Conservation (phyloP, 176 grass and related monocot genomes). For the Tuctoria greenei region DNA sequence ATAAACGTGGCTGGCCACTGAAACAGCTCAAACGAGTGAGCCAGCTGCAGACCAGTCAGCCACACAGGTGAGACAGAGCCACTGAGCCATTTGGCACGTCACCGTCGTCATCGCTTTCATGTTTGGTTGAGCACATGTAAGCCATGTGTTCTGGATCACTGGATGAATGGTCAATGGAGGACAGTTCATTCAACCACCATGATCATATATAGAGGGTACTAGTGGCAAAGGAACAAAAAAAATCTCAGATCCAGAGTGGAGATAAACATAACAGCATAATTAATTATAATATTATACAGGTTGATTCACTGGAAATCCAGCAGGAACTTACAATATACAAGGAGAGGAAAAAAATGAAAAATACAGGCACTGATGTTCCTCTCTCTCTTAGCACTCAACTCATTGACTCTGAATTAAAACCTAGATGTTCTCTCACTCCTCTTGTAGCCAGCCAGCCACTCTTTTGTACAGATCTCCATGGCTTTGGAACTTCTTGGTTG, state of each 20-base stretch:
- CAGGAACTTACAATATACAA: slow-evolving; percentile 51
- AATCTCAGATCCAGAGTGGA: not conserved
- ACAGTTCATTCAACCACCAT: slow-evolving; percentile 24
- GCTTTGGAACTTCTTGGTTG: slow-evolving; percentile 62
- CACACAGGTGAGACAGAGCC: not conserved
- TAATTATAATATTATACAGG: slow-evolving; percentile 36
- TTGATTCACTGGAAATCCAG: slow-evolving; percentile 35
- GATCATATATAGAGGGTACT: not conserved
- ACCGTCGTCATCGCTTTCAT: slow-evolving; percentile 22
- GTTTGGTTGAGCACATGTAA: slow-evolving; percentile 49
- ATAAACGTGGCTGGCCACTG: no score
- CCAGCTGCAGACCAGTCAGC: not conserved
- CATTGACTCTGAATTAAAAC: slow-evolving; percentile 29
- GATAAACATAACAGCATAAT: slow-evolving; percentile 18
- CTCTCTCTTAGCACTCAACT: not conserved
- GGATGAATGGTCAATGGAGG: not conserved
- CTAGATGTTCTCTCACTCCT: slow-evolving; percentile 19
- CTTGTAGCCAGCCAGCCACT: slow-evolving; percentile 18
- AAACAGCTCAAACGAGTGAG: no score
- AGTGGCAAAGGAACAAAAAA: not conserved
- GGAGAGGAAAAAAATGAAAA: slow-evolving; percentile 2
- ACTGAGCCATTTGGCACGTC: slow-evolving; percentile 26
- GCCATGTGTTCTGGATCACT: slow-evolving; percentile 37
- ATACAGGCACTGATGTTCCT: not conserved
- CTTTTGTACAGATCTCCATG: slow-evolving; percentile 67